Evolutionary conservation across 352 stramenopile genomes (phyloP).

Genomic region (Phytophthora chlamydospora): DNA sequence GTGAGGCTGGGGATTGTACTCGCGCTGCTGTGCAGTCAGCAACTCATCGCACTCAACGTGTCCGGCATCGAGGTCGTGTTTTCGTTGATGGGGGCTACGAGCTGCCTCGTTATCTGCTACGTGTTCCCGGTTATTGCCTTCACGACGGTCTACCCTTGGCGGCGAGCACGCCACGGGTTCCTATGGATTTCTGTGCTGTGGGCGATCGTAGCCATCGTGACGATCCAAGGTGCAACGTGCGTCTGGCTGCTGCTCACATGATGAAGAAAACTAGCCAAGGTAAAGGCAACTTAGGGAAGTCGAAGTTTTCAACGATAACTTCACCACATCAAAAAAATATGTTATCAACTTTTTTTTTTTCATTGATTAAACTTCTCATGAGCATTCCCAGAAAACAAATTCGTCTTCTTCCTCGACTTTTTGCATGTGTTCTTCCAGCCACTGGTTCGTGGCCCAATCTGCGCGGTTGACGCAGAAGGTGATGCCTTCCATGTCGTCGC

Average conservation of each 20-base stretch:
- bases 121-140: constrained; percentile 52
- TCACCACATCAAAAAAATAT: too few relatives aligned
- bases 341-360: too few relatives aligned
- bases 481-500: constrained; percentile 15
- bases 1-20: constrained; percentile 22
- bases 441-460: constrained; percentile 32
- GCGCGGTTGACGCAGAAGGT: constrained; percentile 22
- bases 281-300: constrained; percentile 31
- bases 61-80: constrained; percentile 63
- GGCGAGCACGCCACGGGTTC: constrained; percentile 21
- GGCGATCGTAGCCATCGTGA: constrained; percentile 27
- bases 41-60: constrained; percentile 45
- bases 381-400: constrained; percentile 26
- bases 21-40: constrained; percentile 26
- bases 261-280: constrained; percentile 12
- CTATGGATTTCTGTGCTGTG: constrained; percentile 28
- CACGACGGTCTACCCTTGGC: constrained; percentile 58
- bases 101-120: constrained; percentile 55
- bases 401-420: constrained; percentile 22
- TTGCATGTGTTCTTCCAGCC: constrained; percentile 21
- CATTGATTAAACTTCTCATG: too few relatives aligned
- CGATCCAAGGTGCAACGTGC: constrained; percentile 30
- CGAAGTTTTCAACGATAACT: constrained; percentile 40
- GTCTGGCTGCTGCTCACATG: constrained; percentile 26
- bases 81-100: constrained; percentile 53